Conservation (phyloP, 2,329 filamentous ascomycete species). For the Trichoderma lentiforme region DNA sequence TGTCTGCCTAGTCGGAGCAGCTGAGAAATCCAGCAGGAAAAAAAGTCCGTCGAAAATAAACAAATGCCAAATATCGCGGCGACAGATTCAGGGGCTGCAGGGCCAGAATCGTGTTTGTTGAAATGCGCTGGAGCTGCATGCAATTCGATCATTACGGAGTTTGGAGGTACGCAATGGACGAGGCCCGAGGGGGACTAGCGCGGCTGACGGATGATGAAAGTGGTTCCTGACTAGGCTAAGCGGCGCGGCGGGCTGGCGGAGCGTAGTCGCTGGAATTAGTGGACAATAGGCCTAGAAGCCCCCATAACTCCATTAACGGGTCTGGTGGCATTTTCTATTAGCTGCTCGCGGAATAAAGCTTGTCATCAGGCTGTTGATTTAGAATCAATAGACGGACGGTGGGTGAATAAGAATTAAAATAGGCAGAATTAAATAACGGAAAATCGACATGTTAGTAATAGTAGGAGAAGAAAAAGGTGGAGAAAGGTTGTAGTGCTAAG, state of each 20-base stretch:
- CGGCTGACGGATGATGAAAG: not conserved
- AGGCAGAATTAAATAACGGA: not conserved
- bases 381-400: not conserved
- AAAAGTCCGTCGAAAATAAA: not conserved
- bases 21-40: not conserved
- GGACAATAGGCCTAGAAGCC: not conserved
- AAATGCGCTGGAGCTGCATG: constrained; percentile 10
- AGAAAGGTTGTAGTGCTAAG: too few species aligned
- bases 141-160: constrained; percentile 7
- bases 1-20: not conserved
- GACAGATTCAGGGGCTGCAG: constrained; percentile 11
- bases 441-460: too few species aligned
- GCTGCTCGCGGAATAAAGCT: not conserved
- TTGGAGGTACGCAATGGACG: constrained; percentile 4
- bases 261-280: not conserved
- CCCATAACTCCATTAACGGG: not conserved
- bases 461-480: not conserved
- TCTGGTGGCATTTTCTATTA: not conserved
- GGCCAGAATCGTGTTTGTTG: not conserved
- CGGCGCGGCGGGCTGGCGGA: not conserved
- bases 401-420: not conserved
- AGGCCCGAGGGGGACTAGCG: not conserved
- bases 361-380: not conserved
- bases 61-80: not conserved
- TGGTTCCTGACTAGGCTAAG: not conserved